These are phyloP conservation scores for Thuja plicata DNA, from an alignment of 83 land plant species.

Conservation along the genomic window DNA sequence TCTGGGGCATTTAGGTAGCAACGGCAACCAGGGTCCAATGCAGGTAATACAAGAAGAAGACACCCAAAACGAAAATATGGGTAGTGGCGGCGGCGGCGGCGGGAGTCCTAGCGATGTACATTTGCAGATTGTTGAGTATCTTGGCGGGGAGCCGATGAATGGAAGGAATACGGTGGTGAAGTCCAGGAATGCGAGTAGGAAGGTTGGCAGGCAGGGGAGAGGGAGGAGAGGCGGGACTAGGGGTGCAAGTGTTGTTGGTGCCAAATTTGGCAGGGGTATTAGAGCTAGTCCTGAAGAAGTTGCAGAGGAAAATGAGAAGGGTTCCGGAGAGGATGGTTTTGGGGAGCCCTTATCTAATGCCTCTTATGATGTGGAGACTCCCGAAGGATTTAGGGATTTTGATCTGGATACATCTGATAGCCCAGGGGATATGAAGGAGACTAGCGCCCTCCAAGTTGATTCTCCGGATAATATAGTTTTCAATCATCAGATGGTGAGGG, in stretches of 20 bases:
- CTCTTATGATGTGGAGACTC: constrained; percentile 18
- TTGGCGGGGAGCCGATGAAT: neutral
- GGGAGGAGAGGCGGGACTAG: constrained; percentile 25
- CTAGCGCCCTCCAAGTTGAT: neutral
- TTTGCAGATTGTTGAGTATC: constrained; percentile 3
- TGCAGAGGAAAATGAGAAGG: constrained; percentile 17
- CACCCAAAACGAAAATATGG: constrained; percentile 3
- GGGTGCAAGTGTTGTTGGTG: constrained; percentile 12
- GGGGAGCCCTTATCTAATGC: constrained; percentile 15
- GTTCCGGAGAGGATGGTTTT: constrained; percentile 20
- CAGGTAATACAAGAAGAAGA: constrained; percentile 12
- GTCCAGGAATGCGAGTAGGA: neutral
- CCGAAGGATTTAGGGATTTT: constrained; percentile 21
- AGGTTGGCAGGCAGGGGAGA: constrained; percentile 11
- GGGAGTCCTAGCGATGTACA: constrained; percentile 7
- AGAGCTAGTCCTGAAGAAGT: neutral
- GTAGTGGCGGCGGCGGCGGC: constrained; percentile 8
- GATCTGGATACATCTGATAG: constrained; percentile 23
- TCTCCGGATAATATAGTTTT: neutral
- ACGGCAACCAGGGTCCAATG: constrained; percentile 9
- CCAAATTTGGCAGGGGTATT: constrained; percentile 4
- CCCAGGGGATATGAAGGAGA: constrained; percentile 18
- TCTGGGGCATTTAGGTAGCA: constrained; percentile 19
- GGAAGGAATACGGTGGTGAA: neutral
- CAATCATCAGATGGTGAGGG: neutral